Percentiles rank a stretch among this genome's conserved stretches.
These are phyloP conservation scores for Cladosporium halotolerans DNA, from an alignment of 2,329 filamentous ascomycete genomes.

Conservation along the genomic window DNA sequence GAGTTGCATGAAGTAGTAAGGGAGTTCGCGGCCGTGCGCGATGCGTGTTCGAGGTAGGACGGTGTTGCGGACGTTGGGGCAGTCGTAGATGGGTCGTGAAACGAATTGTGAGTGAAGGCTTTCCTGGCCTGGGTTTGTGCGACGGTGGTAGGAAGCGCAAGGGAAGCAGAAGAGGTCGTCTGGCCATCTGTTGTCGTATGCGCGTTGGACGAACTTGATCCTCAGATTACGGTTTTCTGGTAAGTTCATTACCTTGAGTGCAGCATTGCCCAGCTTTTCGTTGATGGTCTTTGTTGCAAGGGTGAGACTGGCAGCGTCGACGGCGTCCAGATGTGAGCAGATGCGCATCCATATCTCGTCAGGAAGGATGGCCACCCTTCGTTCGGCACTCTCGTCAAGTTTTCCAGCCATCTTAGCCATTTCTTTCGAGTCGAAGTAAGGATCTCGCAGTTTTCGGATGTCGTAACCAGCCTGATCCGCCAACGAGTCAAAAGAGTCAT, in stretches of 20 bases:
- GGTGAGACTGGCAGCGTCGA: conserved; percentile 46
- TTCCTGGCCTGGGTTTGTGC: conserved; percentile 49
- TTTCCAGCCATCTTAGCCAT: not conserved
- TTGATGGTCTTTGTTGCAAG: conserved; percentile 44
- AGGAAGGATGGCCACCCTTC: conserved; percentile 41
- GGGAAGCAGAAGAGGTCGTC: conserved; percentile 54
- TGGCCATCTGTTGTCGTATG: conserved; percentile 47
- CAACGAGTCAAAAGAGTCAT: conserved; percentile 31
- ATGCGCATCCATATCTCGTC: conserved; percentile 42
- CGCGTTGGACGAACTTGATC: conserved; percentile 42
- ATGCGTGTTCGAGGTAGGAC: conserved; percentile 48
- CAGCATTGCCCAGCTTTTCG: conserved; percentile 35
- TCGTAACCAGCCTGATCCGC: conserved; percentile 19
- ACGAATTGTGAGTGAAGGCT: conserved; percentile 48
- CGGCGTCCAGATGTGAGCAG: conserved; percentile 35
- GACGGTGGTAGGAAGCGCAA: conserved; percentile 50
- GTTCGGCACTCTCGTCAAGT: conserved; percentile 27
- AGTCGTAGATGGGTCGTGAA: conserved; percentile 52
- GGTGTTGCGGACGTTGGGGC: conserved; percentile 48
- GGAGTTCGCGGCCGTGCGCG: conserved; percentile 49
- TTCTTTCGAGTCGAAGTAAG: conserved; percentile 15
- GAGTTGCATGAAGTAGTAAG: conserved; percentile 56
- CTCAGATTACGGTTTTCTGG: conserved; percentile 42
- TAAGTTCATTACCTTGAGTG: conserved; percentile 35
- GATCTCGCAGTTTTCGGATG: conserved; percentile 16